A percentile compares a stretch with the other conserved stretches of the same genome.
Evolutionary conservation across 768 basidiomycete genomes (phyloP).

Genomic region (Psilocybe tampanensis): DNA sequence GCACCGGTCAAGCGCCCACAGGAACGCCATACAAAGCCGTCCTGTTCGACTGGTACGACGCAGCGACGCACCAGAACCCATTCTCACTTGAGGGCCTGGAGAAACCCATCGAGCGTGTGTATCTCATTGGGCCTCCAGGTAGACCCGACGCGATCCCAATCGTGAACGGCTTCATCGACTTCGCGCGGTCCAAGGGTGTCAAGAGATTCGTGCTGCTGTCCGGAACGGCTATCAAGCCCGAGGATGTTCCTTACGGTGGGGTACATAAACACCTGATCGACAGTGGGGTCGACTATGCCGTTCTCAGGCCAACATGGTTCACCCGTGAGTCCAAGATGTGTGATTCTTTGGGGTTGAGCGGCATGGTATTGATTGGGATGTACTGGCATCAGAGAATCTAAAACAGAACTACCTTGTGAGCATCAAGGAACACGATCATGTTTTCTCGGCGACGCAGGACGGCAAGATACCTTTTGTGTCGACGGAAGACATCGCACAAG

Average conservation of each 20-base stretch:
- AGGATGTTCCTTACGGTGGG: not conserved
- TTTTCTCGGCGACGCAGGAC: slow-evolving; percentile 2
- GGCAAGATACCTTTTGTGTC: slow-evolving; percentile 23
- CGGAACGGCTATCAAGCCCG: not conserved
- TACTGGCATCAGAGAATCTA: no score
- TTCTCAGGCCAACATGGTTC: slow-evolving; percentile 31
- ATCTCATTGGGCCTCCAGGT: slow-evolving; percentile 17
- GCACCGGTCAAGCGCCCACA: slow-evolving; percentile 22
- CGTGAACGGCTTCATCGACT: slow-evolving; percentile 29
- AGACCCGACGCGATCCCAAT: slow-evolving; percentile 6
- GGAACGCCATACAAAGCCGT: slow-evolving; percentile 24
- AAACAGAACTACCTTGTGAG: no score
- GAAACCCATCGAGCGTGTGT: slow-evolving; percentile 21
- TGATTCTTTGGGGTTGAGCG: no score
- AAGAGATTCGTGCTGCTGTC: slow-evolving; percentile 28
- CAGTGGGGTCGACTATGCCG: slow-evolving; percentile 22
- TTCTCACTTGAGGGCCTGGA: slow-evolving; percentile 16
- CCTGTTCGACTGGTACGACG: slow-evolving; percentile 27
- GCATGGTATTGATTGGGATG: no score
- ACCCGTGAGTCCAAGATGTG: slow-evolving; percentile 19
- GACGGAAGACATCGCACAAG: slow-evolving; percentile 26
- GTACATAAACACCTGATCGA: not conserved
- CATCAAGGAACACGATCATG: no score
- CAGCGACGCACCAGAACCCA: slow-evolving; percentile 26
- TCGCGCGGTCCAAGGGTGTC: slow-evolving; percentile 28